phyloP scores from a whole-genome alignment of 306 rosid genomes.

The Vigna angularis region DNA sequence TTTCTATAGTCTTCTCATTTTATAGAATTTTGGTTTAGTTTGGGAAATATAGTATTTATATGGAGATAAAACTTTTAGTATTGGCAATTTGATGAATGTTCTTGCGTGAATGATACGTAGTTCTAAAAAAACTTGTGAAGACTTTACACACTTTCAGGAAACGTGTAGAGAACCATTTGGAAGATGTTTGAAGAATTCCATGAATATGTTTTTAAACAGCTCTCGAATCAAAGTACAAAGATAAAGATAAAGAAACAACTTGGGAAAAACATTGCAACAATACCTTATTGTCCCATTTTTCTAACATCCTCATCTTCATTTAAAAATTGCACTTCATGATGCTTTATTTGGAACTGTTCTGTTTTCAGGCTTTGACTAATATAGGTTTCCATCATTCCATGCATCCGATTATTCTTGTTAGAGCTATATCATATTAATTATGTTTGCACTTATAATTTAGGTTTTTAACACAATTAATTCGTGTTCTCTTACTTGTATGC shows the following conservation, averaged over 20 bases:
- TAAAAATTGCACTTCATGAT: background rate
- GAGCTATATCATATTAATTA: no score
- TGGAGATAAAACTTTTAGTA: background rate
- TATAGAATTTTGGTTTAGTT: background rate
- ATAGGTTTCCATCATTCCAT: background rate
- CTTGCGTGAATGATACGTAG: background rate
- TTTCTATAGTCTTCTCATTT: background rate
- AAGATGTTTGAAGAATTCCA: constrained; percentile 1
- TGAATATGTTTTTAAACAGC: background rate
- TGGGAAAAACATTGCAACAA: background rate
- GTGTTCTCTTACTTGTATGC: no score
- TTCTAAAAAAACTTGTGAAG: background rate
- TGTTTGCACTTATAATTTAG: no score
- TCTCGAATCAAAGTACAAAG: background rate
- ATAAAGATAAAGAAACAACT: background rate
- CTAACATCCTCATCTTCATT: background rate
- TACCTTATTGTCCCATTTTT: background rate
- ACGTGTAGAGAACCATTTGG: background rate
- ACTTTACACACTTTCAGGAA: background rate
- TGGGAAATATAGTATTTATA: background rate
- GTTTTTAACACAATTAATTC: no score
- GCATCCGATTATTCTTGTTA: no score
- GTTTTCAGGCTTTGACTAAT: background rate
- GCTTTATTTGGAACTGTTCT: background rate
- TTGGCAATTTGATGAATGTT: background rate